phyloP scores from a whole-genome alignment of 768 basidiomycete genomes.

The Rhodotorula paludigena region DNA sequence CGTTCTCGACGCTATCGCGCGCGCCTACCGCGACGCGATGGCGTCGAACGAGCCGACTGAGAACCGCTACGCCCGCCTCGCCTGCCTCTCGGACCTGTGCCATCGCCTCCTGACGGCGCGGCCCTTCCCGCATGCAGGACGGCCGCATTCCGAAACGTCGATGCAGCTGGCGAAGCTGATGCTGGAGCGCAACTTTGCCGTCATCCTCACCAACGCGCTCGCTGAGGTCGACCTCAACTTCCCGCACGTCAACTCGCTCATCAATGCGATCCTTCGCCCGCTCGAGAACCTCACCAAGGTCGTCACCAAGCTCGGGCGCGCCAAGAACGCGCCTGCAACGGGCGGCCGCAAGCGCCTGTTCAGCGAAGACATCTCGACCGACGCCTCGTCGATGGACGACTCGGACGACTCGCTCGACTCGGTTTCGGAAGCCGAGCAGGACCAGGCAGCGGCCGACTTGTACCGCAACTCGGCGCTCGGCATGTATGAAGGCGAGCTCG shows the following conservation, averaged over 20 bases:
- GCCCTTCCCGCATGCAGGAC: conserved; percentile 50
- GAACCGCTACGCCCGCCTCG: conserved; percentile 75
- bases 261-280: conserved; percentile 81
- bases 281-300: conserved; percentile 86
- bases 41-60: conserved; percentile 57
- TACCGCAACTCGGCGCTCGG: conserved; percentile 95
- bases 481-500: conserved; percentile 56
- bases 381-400: conserved; percentile 49
- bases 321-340: conserved; percentile 45
- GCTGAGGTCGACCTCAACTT: conserved; percentile 94
- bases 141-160: conserved; percentile 60
- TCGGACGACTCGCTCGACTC: conserved; percentile 51
- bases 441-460: conserved; percentile 83
- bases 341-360: conserved; percentile 44
- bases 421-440: conserved; percentile 61
- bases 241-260: conserved; percentile 77
- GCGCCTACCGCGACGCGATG: conserved; percentile 73
- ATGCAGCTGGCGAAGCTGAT: conserved; percentile 94
- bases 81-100: conserved; percentile 80
- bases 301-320: conserved; percentile 95
- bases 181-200: conserved; percentile 95
- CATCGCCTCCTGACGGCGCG: conserved; percentile 77
- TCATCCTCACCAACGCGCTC: conserved; percentile 76
- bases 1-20: conserved; percentile 80
- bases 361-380: conserved; percentile 57